phyloP scores from a whole-genome alignment of 495 filamentous ascomycete species.

The Pyrenula massariospora region DNA sequence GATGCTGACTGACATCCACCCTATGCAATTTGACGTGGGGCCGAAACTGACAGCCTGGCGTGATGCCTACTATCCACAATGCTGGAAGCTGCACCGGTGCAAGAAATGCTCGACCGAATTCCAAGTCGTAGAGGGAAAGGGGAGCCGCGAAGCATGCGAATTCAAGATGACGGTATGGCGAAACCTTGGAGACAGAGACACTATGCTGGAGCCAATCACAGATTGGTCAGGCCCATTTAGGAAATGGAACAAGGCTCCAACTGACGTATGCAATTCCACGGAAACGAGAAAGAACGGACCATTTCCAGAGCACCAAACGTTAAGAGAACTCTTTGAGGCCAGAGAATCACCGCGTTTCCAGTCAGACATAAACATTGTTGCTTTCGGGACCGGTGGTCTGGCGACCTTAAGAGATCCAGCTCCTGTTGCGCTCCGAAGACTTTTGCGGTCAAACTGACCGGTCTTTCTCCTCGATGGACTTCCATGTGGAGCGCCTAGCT shows the following conservation, averaged over 20 bases:
- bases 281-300: neutral
- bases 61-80: neutral
- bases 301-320: neutral
- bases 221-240: neutral
- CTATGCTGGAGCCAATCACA: neutral
- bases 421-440: neutral
- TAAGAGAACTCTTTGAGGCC: neutral
- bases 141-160: neutral
- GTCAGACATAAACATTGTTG: neutral
- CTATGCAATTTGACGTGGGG: neutral
- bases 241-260: neutral
- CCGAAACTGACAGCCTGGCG: neutral
- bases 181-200: neutral
- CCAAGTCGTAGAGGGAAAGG: neutral
- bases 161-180: neutral
- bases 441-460: neutral
- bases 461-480: slow-evolving; percentile 13
- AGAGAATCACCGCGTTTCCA: neutral
- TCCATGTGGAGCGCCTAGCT: slow-evolving; percentile 40
- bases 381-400: too few relatives aligned
- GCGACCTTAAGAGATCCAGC: neutral
- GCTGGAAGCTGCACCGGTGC: neutral
- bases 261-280: neutral
- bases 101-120: neutral
- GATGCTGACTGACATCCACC: neutral